Percentiles rank a stretch among this genome's conserved stretches.
These are phyloP conservation scores for Aegilops speltoides DNA, from an alignment of 176 grass and related monocot genomes.

Conservation along the genomic window DNA sequence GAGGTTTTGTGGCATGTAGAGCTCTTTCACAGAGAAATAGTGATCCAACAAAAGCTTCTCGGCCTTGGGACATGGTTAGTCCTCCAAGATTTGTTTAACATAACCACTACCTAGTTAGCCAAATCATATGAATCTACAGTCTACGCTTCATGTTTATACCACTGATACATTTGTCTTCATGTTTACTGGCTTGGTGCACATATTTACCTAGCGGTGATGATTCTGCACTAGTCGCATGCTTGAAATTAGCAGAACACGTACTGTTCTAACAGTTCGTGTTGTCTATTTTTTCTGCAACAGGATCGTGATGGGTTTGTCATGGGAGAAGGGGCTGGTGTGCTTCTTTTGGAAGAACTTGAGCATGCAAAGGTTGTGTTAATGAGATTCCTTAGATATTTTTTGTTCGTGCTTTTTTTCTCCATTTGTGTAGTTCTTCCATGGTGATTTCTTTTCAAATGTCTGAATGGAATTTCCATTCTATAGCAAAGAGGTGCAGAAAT, in stretches of 20 bases:
- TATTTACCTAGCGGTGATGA: conserved; percentile 21
- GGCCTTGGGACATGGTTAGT: conserved; percentile 95
- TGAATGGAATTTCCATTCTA: conserved; percentile 18
- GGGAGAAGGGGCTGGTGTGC: conserved; percentile 97
- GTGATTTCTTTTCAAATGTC: conserved; percentile 24
- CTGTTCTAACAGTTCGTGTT: conserved; percentile 8
- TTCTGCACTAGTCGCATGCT: not conserved
- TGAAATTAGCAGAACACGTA: not conserved
- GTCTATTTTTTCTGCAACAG: conserved; percentile 33
- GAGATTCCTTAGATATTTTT: not conserved
- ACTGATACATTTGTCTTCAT: not conserved
- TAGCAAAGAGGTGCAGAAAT: conserved; percentile 94
- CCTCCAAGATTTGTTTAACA: conserved; percentile 5
- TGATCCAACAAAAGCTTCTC: conserved; percentile 92
- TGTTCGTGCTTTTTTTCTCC: not conserved
- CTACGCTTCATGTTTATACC: not conserved
- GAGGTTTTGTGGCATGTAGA: conserved; percentile 97
- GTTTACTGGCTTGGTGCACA: not conserved
- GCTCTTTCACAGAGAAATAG: conserved; percentile 93
- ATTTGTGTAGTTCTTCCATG: not conserved
- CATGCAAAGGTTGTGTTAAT: conserved; percentile 70
- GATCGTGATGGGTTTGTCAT: conserved; percentile 99
- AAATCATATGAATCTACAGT: conserved; percentile 16
- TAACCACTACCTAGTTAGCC: not conserved
- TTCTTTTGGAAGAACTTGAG: conserved; percentile 99